Evolutionary conservation across 2,329 filamentous ascomycete genomes (phyloP), one percentile per base, ranked within the genome.

Genomic region (Bipolaris zeicola): DNA sequence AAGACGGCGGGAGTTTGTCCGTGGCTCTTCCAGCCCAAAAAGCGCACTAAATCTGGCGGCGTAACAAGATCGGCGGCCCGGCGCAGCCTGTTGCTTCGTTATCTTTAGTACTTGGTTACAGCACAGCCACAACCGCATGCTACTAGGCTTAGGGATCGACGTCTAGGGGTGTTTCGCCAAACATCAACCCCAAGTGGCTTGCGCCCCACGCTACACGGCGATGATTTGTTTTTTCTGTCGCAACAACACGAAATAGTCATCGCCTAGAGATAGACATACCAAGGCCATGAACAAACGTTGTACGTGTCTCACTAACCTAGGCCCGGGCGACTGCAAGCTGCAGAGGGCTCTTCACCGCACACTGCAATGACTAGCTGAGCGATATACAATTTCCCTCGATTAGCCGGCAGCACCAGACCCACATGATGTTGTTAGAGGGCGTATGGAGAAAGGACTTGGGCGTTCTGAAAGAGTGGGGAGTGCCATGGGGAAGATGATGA

Each of bases 61-160:
- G 47, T 55, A 51, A 52, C 50, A 62, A 46, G 55, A 57, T 64
- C 55, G 38, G 38, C 53, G 49, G 50, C 53, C 43, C 45, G 45
- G 45, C 31, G 46, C 53, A 42, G 44, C 53, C 36, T 61, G 50
- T 59, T 63, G 62, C 60, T 60, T 64, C 58, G 59, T 68, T 68
- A 67, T 69, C 62, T 71, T 62, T 51, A 61, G 39, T 52, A 61
- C 16, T 16, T 16, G 16, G 39, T 54, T 46, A 33, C 45, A 45
- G 53, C 66, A 71, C 66, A 66, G 68, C 68, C 68, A 67, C 68
- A 65, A 57, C 55, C 53, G 55, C 60, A 59, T 55, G 41, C 34
- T 47, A 47, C 34, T 47, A 47, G 34, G 46, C 46, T 50, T 37
- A 49, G 49, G 26, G 49, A 57, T 63, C 55, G 55, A 60, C 58